Percentiles rank a stretch among this genome's conserved stretches.
Evolutionary conservation across 2,329 filamentous ascomycete genomes (phyloP).

Genomic region (Acarospora socialis): DNA sequence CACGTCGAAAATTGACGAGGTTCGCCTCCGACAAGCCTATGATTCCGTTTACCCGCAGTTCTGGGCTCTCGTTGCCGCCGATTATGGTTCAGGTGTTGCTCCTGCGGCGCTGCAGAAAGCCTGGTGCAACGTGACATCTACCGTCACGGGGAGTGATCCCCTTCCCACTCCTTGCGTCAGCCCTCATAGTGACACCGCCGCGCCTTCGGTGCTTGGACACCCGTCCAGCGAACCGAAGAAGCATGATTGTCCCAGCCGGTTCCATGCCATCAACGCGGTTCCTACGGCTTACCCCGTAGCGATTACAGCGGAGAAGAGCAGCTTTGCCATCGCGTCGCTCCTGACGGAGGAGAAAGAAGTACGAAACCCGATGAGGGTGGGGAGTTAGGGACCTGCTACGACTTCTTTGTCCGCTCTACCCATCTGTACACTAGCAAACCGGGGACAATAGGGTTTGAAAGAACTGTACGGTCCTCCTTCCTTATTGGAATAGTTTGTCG

Average conservation of each 20-base stretch:
- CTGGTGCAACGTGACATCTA: conserved; percentile 9
- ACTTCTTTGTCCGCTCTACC: too few species aligned
- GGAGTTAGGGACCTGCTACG: too few species aligned
- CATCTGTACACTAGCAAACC: too few species aligned
- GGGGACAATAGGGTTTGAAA: too few species aligned
- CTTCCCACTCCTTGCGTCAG: conserved; percentile 12
- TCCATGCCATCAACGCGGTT: conserved; percentile 9
- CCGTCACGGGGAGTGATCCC: background rate
- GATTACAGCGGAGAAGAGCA: background rate
- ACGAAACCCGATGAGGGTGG: conserved; percentile 10
- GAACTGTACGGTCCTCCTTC: too few species aligned
- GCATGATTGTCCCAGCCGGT: conserved; percentile 4
- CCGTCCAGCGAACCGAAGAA: conserved; percentile 9
- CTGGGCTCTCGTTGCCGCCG: conserved; percentile 56
- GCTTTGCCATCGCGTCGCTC: conserved; percentile 7
- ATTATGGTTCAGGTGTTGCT: conserved; percentile 35
- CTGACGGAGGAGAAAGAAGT: conserved; percentile 13
- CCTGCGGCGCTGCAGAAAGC: conserved; percentile 12
- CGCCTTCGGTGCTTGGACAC: background rate
- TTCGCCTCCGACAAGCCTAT: conserved; percentile 56
- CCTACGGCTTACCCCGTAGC: conserved; percentile 1
- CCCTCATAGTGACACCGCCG: conserved; percentile 5
- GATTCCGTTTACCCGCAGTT: conserved; percentile 55
- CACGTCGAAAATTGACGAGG: conserved; percentile 37
- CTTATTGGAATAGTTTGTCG: too few species aligned